phyloP scores from a whole-genome alignment of 2,329 filamentous ascomycete species.

The Pleoardoris graminearum region DNA sequence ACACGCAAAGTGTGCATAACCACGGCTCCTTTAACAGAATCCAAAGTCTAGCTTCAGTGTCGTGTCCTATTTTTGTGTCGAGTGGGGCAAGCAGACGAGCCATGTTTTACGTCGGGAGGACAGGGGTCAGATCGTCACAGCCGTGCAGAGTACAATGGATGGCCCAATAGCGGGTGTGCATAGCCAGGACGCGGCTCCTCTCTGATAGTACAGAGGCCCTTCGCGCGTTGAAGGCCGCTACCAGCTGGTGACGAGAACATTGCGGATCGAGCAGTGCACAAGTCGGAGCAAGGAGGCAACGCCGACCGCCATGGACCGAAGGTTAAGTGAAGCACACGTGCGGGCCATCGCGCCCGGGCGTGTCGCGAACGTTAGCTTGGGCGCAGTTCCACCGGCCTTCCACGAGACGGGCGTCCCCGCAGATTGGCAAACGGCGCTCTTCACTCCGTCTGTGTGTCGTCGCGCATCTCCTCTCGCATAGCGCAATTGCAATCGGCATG shows the following conservation, averaged over 20 bases:
- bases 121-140: background rate
- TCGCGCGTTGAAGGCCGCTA: too few relatives aligned
- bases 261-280: too few relatives aligned
- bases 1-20: constrained; percentile 39
- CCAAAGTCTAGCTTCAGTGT: too few relatives aligned
- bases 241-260: too few relatives aligned
- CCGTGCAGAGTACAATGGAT: background rate
- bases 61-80: background rate
- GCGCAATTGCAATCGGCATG: constrained; percentile 4
- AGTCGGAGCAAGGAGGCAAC: too few relatives aligned
- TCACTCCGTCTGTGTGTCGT: background rate
- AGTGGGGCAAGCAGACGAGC: background rate
- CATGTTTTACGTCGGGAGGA: constrained; percentile 1
- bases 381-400: too few relatives aligned
- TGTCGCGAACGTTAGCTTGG: too few relatives aligned
- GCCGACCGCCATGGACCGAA: too few relatives aligned
- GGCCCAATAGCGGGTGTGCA: constrained; percentile 2
- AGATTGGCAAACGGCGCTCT: constrained; percentile 4
- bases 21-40: constrained; percentile 37
- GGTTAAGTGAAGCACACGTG: too few relatives aligned
- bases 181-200: background rate
- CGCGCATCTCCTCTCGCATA: background rate
- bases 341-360: too few relatives aligned
- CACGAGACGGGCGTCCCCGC: background rate
- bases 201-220: background rate